Percentiles rank a stretch among this genome's conserved stretches.
phyloP scores from a whole-genome alignment of 169 alveolate genomes.

The Plasmodium gaboni region DNA sequence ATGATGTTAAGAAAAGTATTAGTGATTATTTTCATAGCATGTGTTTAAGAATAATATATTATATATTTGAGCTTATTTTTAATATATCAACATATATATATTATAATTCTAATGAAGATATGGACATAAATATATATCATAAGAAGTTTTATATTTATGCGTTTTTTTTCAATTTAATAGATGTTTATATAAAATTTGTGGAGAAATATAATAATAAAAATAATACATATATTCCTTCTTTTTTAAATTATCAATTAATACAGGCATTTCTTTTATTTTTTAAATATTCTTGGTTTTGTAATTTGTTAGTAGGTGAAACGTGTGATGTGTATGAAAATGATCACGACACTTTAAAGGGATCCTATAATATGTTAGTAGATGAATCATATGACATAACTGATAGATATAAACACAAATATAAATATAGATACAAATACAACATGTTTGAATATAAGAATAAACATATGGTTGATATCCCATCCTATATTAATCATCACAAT shows the following conservation, averaged over 20 bases:
- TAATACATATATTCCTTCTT: slow-evolving; percentile 30
- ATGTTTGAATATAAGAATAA: too few relatives aligned
- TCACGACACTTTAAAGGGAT: too few relatives aligned
- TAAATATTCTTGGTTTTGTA: slow-evolving; percentile 14
- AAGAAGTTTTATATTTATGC: slow-evolving; percentile 38
- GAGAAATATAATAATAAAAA: slow-evolving; percentile 57
- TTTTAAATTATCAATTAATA: slow-evolving; percentile 29
- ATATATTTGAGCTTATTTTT: slow-evolving; percentile 36
- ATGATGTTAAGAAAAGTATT: slow-evolving; percentile 63
- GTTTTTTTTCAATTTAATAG: slow-evolving; percentile 30
- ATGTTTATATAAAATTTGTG: slow-evolving; percentile 36
- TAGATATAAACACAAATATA: not conserved
- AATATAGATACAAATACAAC: not conserved
- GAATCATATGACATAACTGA: too few relatives aligned
- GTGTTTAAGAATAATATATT: slow-evolving; percentile 36
- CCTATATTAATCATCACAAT: not conserved
- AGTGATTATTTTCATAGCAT: slow-evolving; percentile 19
- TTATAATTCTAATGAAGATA: slow-evolving; percentile 10
- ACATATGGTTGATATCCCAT: too few relatives aligned
- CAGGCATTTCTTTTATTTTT: slow-evolving; percentile 49
- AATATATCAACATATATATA: slow-evolving; percentile 20
- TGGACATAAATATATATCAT: slow-evolving; percentile 3
- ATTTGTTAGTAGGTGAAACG: not conserved
- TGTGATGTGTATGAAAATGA: not conserved
- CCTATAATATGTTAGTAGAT: too few relatives aligned